Evolutionary conservation across 495 filamentous ascomycete genomes (phyloP), one percentile per base, ranked within the genome.

Genomic region (Penicillium coprophilum): DNA sequence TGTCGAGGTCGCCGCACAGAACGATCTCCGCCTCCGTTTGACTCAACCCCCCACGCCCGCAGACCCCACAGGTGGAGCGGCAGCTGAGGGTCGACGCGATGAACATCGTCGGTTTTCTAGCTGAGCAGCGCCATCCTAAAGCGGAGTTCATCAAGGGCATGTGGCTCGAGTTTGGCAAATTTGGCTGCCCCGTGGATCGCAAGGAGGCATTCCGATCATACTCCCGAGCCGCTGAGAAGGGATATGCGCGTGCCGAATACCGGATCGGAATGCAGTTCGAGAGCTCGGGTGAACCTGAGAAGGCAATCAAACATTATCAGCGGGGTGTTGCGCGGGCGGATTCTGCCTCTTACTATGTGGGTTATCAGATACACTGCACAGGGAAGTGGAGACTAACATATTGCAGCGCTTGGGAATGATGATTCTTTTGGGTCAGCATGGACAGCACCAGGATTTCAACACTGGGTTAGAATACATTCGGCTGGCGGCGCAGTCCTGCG

Each of bases 141-240:
- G 94, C 95, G 6, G 87, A 92, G 60, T 97, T 97, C 67, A 90
- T 98, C 77, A 86, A 85, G 69, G 90, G 90, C 52, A 97, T 94
- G 82, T 97, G 94, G 95, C 79, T 96, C 31, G 94, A 98, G 70
- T 97, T 97, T 76, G 94, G 94, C 55, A 96, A 97, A 70, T 97
- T 96, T 70, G 90, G 89, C 20, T 83, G 84, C 59, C 85, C 89
- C 19, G 77, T 89, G 56, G 93, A 97, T 76, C 96, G 95, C 72
- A 92, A 92, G 62, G 93, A 96, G 71, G 94, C 94, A 17, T 97
- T 92, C 69, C 71, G 85, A 45, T 87, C 85, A 62, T 98, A 96
- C 73, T 83, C 82, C 48, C 79, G 88, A 58, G 88, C 94, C n/a
- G 89, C 91, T 44, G 87, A 95, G 55, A 86, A 87, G 55, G 91